These are phyloP conservation scores for Eucalyptus pauciflora DNA, from an alignment of 345 rosid species.

Conservation along the genomic window DNA sequence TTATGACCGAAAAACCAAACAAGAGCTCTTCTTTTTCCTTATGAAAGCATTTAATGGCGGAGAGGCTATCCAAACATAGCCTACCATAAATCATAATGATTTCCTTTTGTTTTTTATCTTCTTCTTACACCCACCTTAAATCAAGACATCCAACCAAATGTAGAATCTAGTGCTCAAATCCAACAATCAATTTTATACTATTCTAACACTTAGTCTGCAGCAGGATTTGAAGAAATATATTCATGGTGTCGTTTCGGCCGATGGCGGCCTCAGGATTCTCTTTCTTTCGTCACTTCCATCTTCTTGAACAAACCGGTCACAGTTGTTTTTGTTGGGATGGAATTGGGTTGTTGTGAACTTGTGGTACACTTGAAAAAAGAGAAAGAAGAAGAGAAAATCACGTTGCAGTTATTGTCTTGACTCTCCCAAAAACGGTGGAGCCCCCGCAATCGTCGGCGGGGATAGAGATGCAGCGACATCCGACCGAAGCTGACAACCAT, in stretches of 20 bases:
- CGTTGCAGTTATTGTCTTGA: neutral
- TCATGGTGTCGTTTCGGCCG: constrained; percentile 33
- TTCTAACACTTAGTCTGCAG: neutral
- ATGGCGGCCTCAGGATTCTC: constrained; percentile 22
- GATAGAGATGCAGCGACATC: neutral
- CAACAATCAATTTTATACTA: too few relatives aligned
- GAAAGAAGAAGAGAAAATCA: neutral
- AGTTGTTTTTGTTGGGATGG: neutral
- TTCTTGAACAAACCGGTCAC: constrained; percentile 4
- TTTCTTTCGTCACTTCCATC: constrained; percentile 5
- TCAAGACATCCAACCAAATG: too few relatives aligned
- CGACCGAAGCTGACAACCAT: neutral
- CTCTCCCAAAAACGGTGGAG: neutral
- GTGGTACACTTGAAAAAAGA: neutral
- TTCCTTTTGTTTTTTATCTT: too few relatives aligned
- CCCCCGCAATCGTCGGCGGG: neutral
- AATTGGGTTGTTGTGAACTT: neutral
- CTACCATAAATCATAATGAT: too few relatives aligned
- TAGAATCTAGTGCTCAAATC: too few relatives aligned
- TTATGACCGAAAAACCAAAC: too few relatives aligned
- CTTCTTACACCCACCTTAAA: too few relatives aligned
- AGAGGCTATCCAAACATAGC: too few relatives aligned
- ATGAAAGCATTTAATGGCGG: too few relatives aligned
- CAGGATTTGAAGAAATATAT: constrained; percentile 18
- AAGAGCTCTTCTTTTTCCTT: neutral